These are phyloP conservation scores for Scedosporium minutisporum DNA, from an alignment of 2,329 filamentous ascomycete species.

Conservation along the genomic window DNA sequence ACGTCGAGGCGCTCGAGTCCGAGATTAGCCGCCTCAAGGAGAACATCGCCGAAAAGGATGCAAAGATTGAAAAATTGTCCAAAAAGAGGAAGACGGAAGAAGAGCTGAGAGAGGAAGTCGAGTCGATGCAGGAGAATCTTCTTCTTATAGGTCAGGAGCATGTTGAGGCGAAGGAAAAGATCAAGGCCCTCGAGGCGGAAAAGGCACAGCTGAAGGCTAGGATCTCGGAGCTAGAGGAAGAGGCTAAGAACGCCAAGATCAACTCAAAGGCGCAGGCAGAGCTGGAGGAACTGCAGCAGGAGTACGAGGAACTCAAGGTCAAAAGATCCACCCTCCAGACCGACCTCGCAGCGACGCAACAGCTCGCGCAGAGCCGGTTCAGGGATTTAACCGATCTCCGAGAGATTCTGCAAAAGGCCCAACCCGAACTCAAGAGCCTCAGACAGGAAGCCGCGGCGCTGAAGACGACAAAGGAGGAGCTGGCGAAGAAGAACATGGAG, in stretches of 20 bases:
- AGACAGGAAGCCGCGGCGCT: conserved; percentile 68
- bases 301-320: conserved; percentile 59
- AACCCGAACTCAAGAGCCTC: conserved; percentile 73
- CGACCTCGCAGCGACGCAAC: conserved; percentile 76
- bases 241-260: conserved; percentile 28
- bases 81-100: conserved; percentile 67
- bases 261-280: conserved; percentile 51
- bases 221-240: conserved; percentile 32
- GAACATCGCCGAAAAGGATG: conserved; percentile 55
- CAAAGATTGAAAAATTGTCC: conserved; percentile 61
- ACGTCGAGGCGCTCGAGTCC: conserved; percentile 31
- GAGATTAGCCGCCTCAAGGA: conserved; percentile 42
- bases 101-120: conserved; percentile 74
- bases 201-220: conserved; percentile 66
- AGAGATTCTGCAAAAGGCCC: conserved; percentile 71
- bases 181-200: conserved; percentile 60
- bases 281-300: conserved; percentile 42
- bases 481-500: conserved; percentile 48
- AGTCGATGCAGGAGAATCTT: conserved; percentile 70
- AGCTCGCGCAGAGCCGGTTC: conserved; percentile 77
- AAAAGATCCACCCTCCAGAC: conserved; percentile 64
- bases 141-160: conserved; percentile 72
- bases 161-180: conserved; percentile 70
- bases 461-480: conserved; percentile 65
- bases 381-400: conserved; percentile 77